Evolutionary conservation across 75 land plant species (phyloP).

Genomic region (Pinus taeda): DNA sequence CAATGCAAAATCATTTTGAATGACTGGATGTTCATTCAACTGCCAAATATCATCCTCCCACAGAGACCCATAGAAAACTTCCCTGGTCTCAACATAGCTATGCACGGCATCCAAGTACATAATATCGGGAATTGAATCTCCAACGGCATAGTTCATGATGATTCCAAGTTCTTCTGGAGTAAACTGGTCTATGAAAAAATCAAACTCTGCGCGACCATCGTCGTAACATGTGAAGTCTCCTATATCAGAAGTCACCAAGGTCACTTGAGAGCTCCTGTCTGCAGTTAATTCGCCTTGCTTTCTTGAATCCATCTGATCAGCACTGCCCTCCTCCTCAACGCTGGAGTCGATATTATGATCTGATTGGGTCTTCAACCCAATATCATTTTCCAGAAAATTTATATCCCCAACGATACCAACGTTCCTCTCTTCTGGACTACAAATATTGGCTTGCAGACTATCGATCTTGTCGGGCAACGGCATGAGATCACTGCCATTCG

Average conservation of each 20-base stretch:
- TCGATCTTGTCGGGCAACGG: not conserved
- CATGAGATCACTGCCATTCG: not conserved
- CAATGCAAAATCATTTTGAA: not conserved
- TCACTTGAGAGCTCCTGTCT: not conserved
- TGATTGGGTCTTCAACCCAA: not conserved
- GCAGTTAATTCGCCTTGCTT: not conserved
- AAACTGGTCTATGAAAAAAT: not conserved
- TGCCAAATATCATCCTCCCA: conserved; percentile 10
- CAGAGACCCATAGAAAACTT: not conserved
- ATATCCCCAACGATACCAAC: not conserved
- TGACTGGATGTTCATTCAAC: not conserved
- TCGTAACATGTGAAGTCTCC: not conserved
- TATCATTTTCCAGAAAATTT: not conserved
- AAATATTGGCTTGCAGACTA: not conserved
- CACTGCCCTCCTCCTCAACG: not conserved
- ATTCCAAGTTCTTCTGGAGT: not conserved
- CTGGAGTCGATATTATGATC: not conserved
- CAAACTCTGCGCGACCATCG: not conserved
- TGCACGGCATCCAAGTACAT: not conserved
- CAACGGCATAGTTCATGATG: not conserved
- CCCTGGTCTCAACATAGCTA: not conserved
- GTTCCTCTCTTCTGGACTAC: too few relatives aligned
- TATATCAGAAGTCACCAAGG: not conserved
- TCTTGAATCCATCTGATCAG: not conserved
- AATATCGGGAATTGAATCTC: conserved; percentile 1